phyloP scores from a whole-genome alignment of 2,329 filamentous ascomycete genomes.

The Apiospora saccharicola region DNA sequence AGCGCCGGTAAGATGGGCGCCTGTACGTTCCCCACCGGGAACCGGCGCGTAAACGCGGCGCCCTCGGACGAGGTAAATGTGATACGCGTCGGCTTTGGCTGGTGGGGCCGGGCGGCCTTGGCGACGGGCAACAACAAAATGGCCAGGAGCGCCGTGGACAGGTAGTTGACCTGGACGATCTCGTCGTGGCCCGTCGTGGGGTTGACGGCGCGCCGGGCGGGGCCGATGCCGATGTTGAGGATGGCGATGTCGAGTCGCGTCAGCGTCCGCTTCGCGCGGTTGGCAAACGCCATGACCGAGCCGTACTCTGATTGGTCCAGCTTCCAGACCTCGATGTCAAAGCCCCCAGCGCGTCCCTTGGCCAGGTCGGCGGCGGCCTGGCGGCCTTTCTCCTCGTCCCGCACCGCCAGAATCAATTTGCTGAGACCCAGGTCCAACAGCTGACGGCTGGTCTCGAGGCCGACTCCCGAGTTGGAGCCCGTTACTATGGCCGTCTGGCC shows the following conservation, averaged over 20 bases:
- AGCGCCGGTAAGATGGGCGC: constrained; percentile 23
- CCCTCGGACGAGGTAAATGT: constrained; percentile 36
- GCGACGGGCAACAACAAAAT: constrained; percentile 53
- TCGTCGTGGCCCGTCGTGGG: constrained; percentile 46
- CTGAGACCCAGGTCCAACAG: constrained; percentile 42
- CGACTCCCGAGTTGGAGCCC: constrained; percentile 48
- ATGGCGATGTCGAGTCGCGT: constrained; percentile 48
- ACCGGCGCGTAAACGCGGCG: constrained; percentile 24
- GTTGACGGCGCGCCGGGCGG: constrained; percentile 32
- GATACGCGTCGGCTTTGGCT: constrained; percentile 21
- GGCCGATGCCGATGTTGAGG: constrained; percentile 41
- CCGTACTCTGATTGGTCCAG: constrained; percentile 47
- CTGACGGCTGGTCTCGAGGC: constrained; percentile 45
- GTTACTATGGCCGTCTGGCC: constrained; percentile 48
- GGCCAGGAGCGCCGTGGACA: constrained; percentile 56
- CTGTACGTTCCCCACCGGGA: constrained; percentile 26
- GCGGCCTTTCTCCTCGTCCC: constrained; percentile 38
- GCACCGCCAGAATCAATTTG: constrained; percentile 48
- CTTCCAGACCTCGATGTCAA: constrained; percentile 46
- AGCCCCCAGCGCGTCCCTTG: constrained; percentile 28
- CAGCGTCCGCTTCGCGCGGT: constrained; percentile 38
- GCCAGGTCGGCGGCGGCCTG: constrained; percentile 31
- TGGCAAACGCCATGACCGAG: constrained; percentile 47
- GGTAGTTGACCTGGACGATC: constrained; percentile 58
- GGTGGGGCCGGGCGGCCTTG: constrained; percentile 27